These are phyloP conservation scores for Camellia japonica DNA, from an alignment of 148 eudicot genomes.

Conservation along the genomic window DNA sequence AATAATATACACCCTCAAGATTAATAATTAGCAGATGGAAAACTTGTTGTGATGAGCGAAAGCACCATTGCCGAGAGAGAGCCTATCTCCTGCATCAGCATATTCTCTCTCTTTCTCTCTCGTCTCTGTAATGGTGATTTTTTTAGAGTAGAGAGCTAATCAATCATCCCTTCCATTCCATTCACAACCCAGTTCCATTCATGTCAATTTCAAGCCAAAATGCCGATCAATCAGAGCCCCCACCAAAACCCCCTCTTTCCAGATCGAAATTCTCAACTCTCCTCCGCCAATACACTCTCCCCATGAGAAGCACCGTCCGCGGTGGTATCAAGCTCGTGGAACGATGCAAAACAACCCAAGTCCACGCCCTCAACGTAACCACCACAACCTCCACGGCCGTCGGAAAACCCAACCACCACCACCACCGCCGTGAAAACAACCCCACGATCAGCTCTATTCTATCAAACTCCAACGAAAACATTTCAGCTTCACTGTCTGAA, in stretches of 20 bases:
- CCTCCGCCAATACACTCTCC: slow-evolving; percentile 23
- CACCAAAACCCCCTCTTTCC: not conserved
- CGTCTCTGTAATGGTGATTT: not conserved
- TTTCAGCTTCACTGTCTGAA: slow-evolving; percentile 6
- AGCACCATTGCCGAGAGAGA: no score
- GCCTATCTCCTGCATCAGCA: no score
- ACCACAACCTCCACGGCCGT: slow-evolving; percentile 12
- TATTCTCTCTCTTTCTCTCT: no score
- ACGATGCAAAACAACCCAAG: slow-evolving; percentile 42
- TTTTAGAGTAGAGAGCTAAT: not conserved
- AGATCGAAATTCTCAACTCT: slow-evolving; percentile 17
- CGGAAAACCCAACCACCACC: slow-evolving; percentile 5
- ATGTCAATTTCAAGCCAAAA: slow-evolving; percentile 23
- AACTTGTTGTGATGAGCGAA: not conserved
- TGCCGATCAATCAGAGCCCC: not conserved
- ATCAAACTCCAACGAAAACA: slow-evolving; percentile 19
- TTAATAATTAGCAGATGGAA: no score
- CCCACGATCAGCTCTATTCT: slow-evolving; percentile 37
- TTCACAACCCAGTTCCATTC: not conserved
- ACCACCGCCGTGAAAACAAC: slow-evolving; percentile 1
- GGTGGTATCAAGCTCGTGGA: slow-evolving; percentile 38
- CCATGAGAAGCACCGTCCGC: slow-evolving; percentile 25
- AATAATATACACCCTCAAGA: no score
- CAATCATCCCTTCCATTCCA: not conserved
- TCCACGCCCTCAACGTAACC: slow-evolving; percentile 32